A percentile compares a stretch with the other conserved stretches of the same genome.
These are phyloP conservation scores for Ampelomyces quisqualis DNA, from an alignment of 2,329 filamentous ascomycete species.

Conservation along the genomic window DNA sequence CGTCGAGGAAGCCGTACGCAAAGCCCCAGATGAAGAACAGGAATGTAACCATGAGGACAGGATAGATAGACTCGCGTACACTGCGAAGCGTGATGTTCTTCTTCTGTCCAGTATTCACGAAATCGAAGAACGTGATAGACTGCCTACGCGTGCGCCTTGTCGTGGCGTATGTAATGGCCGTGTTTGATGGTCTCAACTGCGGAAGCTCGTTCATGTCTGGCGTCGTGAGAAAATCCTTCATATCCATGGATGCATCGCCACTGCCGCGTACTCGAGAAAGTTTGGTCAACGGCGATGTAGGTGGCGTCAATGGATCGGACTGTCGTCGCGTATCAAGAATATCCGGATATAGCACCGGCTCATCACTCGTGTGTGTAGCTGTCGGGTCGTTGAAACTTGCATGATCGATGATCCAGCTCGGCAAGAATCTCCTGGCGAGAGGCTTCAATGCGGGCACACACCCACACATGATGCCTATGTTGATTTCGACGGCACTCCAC, in stretches of 20 bases:
- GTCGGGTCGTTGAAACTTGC: conserved; percentile 33
- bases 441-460: conserved; percentile 93
- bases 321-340: conserved; percentile 22
- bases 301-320: conserved; percentile 24
- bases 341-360: conserved; percentile 27
- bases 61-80: conserved; percentile 65
- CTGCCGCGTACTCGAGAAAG: conserved; percentile 22
- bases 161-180: conserved; percentile 31
- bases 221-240: conserved; percentile 57
- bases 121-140: conserved; percentile 67
- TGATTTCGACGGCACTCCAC: conserved; percentile 93
- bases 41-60: conserved; percentile 72
- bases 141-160: conserved; percentile 24
- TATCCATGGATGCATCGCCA: conserved; percentile 41
- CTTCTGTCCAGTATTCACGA: conserved; percentile 66
- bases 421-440: conserved; percentile 65
- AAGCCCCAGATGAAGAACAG: conserved; percentile 74
- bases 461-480: conserved; percentile 83
- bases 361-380: conserved; percentile 33
- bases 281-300: conserved; percentile 27
- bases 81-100: conserved; percentile 71
- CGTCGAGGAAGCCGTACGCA: conserved; percentile 82
- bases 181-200: conserved; percentile 41
- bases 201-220: conserved; percentile 47
- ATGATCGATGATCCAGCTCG: conserved; percentile 56